Percentiles rank a stretch among this genome's conserved stretches.
These are phyloP conservation scores for Whalleya microplaca DNA, from an alignment of 2,329 filamentous ascomycete genomes.

Conservation along the genomic window DNA sequence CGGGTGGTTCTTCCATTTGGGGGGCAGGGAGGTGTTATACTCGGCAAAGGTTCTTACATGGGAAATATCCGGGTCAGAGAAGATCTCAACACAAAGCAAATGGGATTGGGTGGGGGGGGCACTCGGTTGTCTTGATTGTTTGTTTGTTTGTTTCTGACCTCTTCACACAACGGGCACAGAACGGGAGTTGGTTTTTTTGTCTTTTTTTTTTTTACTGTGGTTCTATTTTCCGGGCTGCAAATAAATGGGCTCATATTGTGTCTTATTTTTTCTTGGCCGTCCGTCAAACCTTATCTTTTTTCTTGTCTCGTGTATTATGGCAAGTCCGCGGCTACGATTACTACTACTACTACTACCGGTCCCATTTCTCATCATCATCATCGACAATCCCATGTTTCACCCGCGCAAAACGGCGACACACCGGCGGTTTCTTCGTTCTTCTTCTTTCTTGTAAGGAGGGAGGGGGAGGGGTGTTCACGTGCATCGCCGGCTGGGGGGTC, in stretches of 20 bases:
- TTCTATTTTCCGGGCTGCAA: slow-evolving; percentile 34
- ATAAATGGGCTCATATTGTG: slow-evolving; percentile 38
- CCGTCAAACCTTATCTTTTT: slow-evolving; percentile 16
- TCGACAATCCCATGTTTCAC: neutral
- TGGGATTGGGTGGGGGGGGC: slow-evolving; percentile 31
- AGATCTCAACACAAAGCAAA: slow-evolving; percentile 38
- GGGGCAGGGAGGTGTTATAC: slow-evolving; percentile 28
- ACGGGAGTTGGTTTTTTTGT: slow-evolving; percentile 42
- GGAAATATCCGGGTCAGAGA: slow-evolving; percentile 40
- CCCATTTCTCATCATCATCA: too few species aligned
- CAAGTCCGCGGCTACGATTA: neutral
- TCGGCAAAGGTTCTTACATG: slow-evolving; percentile 27
- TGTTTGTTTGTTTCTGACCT: slow-evolving; percentile 22
- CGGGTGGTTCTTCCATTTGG: slow-evolving; percentile 31
- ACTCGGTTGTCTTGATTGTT: slow-evolving; percentile 35
- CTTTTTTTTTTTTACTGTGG: slow-evolving; percentile 40
- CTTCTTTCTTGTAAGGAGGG: too few species aligned
- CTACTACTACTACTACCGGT: slow-evolving; percentile 19
- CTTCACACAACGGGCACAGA: slow-evolving; percentile 37
- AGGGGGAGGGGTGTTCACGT: too few species aligned
- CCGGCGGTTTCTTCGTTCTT: too few species aligned
- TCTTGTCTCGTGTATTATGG: slow-evolving; percentile 23
- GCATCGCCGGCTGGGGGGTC: too few species aligned
- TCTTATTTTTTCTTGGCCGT: neutral
- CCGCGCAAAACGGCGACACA: too few species aligned